Evolutionary conservation across 371 early-diverging fungal genomes (phyloP), one percentile per base, ranked within the genome.

Genomic region (Apophysomyces trapeziformis): DNA sequence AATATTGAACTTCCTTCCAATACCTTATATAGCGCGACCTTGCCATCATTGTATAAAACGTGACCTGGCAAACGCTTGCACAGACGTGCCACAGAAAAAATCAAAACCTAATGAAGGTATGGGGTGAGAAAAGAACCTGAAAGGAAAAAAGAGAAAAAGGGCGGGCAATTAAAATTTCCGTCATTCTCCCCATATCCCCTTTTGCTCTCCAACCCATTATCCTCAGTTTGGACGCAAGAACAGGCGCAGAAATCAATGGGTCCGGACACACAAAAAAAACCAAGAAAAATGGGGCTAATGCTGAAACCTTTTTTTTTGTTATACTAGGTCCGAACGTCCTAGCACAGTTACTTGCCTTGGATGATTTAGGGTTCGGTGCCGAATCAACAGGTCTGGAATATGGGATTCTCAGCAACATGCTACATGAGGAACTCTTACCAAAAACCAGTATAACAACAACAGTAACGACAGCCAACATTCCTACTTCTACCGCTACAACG

Each of bases 21-120:
- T 26, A 50, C 9, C 21, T n/a, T 9, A 16, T 9, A 21, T 50
- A 50, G 54, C 21, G 16, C 54, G 54, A 50, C 54, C 54, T 7
- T 50, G 54, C 54, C 54, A 50, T 8, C 54, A 21, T 50, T 50
- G 54, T 21, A 21, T 50, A 50, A 50, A 50, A 50, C 54, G 54
- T 50, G 54, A 50, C 54, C 54, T 50, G 54, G 21, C 54, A 21
- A 50, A 21, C 21, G 21, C 54, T 21, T 50, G 54, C 54, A 50
- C 54, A 50, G 54, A 50, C 54, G 21, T 21, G 21, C 7, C 21
- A 50, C 54, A 50, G 9, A 50, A 50, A 21, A 50, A 50, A 50
- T 18, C 54, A 50, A 50, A 50, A 9, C n/a, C 18, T 21, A 26
- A 50, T 21, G 54, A 50, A 50, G 9, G 54, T 50, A 26, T 26